phyloP scores from a whole-genome alignment of 2,329 filamentous ascomycete genomes.

The Phialophora expanda region DNA sequence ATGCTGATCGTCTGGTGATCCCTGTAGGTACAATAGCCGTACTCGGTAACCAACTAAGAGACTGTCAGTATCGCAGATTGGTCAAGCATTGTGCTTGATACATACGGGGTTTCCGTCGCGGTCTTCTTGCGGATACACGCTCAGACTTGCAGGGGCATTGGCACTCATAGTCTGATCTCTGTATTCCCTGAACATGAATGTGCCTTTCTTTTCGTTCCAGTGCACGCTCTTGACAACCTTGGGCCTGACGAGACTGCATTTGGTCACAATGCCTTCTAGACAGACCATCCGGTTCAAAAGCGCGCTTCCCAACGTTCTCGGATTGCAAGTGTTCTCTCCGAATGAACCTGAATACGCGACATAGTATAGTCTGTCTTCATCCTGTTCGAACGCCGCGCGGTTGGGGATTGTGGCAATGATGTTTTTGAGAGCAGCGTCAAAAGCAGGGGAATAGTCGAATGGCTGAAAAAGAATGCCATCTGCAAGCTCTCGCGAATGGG shows the following conservation, averaged over 20 bases:
- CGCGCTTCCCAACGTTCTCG: slow-evolving; percentile 83
- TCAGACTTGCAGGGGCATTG: slow-evolving; percentile 83
- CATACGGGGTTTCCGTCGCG: slow-evolving; percentile 82
- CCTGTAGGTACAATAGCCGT: slow-evolving; percentile 92
- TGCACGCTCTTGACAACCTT: slow-evolving; percentile 99
- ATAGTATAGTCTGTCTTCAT: slow-evolving; percentile 82
- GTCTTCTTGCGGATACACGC: slow-evolving; percentile 92
- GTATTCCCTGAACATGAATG: slow-evolving; percentile 89
- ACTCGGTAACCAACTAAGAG: slow-evolving; percentile 78
- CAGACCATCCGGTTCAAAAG: slow-evolving; percentile 97
- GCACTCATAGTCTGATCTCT: slow-evolving; percentile 95
- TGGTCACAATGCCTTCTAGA: slow-evolving; percentile 94
- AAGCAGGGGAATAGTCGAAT: slow-evolving; percentile 86
- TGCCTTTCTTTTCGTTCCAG: slow-evolving; percentile 84
- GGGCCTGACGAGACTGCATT: slow-evolving; percentile 90
- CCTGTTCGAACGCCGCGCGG: slow-evolving; percentile 74
- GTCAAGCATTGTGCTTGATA: slow-evolving; percentile 11
- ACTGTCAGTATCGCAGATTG: slow-evolving; percentile 31
- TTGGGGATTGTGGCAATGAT: slow-evolving; percentile 81
- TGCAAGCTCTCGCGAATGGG: slow-evolving; percentile 83
- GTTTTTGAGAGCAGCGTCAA: slow-evolving; percentile 87
- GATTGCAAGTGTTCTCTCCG: slow-evolving; percentile 92
- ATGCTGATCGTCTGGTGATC: slow-evolving; percentile 98
- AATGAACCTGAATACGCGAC: slow-evolving; percentile 98
- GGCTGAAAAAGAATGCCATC: slow-evolving; percentile 79